These are phyloP conservation scores for Syzygium syzygioides DNA, from an alignment of 441 rosid species.

Conservation along the genomic window DNA sequence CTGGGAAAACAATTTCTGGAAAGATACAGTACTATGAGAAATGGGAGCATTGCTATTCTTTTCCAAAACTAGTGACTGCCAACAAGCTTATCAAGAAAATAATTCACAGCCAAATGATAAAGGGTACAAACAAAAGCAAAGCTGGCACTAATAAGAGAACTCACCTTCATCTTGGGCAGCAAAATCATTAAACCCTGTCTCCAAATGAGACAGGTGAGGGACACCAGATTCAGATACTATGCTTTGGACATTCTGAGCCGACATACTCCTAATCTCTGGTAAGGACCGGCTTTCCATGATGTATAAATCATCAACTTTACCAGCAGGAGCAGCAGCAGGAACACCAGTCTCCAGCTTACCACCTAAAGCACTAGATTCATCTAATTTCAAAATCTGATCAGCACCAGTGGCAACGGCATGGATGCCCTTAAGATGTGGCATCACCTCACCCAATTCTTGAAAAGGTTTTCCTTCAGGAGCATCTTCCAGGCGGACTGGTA, in stretches of 20 bases:
- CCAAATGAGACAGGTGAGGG: slow-evolving; percentile 30
- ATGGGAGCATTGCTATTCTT: neutral
- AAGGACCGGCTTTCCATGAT: slow-evolving; percentile 14
- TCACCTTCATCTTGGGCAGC: slow-evolving; percentile 66
- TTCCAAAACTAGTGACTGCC: neutral
- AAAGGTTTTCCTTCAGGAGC: slow-evolving; percentile 61
- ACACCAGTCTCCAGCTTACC: slow-evolving; percentile 31
- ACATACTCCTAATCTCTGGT: slow-evolving; percentile 20
- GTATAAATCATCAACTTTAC: slow-evolving; percentile 25
- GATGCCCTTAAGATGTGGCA: slow-evolving; percentile 44
- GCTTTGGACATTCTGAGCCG: slow-evolving; percentile 28
- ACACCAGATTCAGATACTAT: slow-evolving; percentile 33
- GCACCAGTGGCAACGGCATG: slow-evolving; percentile 7
- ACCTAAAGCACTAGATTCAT: slow-evolving; percentile 25
- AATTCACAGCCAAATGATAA: neutral
- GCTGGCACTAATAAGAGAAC: neutral
- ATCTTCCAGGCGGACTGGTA: slow-evolving; percentile 48
- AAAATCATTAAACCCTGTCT: slow-evolving; percentile 44
- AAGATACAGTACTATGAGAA: neutral
- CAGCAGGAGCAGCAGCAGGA: slow-evolving; percentile 23
- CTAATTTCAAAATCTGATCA: slow-evolving; percentile 24
- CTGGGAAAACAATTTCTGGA: slow-evolving; percentile 72
- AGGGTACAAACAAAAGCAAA: neutral
- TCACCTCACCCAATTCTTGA: slow-evolving; percentile 42
- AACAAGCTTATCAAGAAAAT: neutral